phyloP scores from a whole-genome alignment of 2,329 filamentous ascomycete species.

The Fusarium sp. region DNA sequence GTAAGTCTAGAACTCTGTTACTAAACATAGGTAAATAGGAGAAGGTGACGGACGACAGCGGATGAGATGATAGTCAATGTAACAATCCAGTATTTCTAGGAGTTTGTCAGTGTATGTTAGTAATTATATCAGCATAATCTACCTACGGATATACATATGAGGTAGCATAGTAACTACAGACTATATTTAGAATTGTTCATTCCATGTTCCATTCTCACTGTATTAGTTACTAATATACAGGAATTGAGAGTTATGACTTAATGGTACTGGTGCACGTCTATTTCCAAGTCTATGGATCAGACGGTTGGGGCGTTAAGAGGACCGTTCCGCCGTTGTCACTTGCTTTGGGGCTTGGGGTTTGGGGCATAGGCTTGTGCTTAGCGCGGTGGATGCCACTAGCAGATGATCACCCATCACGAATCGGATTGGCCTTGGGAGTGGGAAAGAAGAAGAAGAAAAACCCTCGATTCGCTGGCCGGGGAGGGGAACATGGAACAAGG shows the following conservation, averaged over 20 bases:
- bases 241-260: neutral
- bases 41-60: neutral
- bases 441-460: no score
- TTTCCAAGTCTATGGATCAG: slow-evolving; percentile 4
- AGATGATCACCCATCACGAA: slow-evolving; percentile 14
- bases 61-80: slow-evolving; percentile 2
- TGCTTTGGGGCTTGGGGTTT: neutral
- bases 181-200: no score
- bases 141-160: no score
- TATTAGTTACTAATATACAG: neutral
- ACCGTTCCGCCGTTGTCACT: slow-evolving; percentile 4
- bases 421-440: no score
- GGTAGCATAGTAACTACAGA: no score
- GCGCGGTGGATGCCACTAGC: slow-evolving; percentile 21
- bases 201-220: no score
- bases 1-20: slow-evolving; percentile 7
- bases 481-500: neutral
- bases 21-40: neutral
- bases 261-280: slow-evolving; percentile 18
- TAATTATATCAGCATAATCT: neutral
- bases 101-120: neutral
- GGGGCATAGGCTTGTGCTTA: neutral
- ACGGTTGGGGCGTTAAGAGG: slow-evolving; percentile 31
- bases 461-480: no score
- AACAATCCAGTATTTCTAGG: neutral